Conservation (phyloP, 2,329 filamentous ascomycete genomes). For the Penicillium rolfsii region DNA sequence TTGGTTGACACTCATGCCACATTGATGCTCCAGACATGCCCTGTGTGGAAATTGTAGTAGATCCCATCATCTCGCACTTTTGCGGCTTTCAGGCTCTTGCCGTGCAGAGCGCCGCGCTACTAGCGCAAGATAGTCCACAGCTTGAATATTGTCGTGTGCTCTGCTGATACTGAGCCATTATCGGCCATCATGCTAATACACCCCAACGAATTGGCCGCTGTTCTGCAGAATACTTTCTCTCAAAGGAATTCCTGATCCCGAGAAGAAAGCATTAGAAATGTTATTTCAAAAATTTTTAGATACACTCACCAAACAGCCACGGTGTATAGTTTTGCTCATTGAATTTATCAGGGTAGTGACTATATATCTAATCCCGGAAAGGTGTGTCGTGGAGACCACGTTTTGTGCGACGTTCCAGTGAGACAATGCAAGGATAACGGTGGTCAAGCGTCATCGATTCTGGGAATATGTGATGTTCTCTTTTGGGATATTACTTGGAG, state of each 20-base stretch:
- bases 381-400: conserved; percentile 5
- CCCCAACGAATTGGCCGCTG: no score
- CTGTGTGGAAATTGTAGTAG: neutral
- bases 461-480: neutral
- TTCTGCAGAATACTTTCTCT: neutral
- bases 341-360: neutral
- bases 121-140: neutral
- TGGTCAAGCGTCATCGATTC: neutral
- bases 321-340: neutral
- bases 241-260: neutral
- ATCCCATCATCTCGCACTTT: neutral
- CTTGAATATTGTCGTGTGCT: neutral
- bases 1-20: neutral
- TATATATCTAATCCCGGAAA: neutral
- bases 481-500: neutral
- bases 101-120: neutral
- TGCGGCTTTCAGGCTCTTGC: neutral
- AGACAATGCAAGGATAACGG: neutral
- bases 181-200: neutral
- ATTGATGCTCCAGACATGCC: neutral
- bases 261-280: neutral
- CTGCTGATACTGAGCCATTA: neutral
- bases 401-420: neutral
- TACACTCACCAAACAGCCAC: neutral
- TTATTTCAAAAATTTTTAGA: neutral